These are phyloP conservation scores for Wickerhamiella siamensis DNA, from an alignment of 805 yeast species.

Conservation along the genomic window DNA sequence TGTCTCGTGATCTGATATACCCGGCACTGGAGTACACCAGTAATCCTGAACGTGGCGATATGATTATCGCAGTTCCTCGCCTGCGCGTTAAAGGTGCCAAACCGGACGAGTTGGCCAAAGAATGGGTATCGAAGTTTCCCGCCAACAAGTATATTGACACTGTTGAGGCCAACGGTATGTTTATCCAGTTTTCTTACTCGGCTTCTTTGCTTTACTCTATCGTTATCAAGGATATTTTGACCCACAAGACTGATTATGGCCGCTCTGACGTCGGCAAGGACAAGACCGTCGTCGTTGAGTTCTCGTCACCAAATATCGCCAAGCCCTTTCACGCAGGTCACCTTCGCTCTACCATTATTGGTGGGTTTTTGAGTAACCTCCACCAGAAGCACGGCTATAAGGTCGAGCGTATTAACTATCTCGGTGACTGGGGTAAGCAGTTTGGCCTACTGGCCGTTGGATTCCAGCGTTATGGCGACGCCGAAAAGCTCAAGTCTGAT, in stretches of 20 bases:
- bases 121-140: conserved; percentile 70
- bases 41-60: conserved; percentile 81
- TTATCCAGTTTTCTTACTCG: conserved; percentile 76
- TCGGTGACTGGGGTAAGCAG: conserved; percentile 99
- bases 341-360: conserved; percentile 92
- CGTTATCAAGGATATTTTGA: conserved; percentile 56
- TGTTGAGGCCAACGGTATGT: conserved; percentile 77
- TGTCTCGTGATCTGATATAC: conserved; percentile 52
- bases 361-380: conserved; percentile 83
- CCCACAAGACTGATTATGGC: conserved; percentile 51
- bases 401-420: conserved; percentile 82
- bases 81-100: conserved; percentile 68
- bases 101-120: conserved; percentile 55
- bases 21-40: conserved; percentile 81
- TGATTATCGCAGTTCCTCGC: conserved; percentile 84
- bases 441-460: conserved; percentile 94
- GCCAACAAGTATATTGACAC: conserved; percentile 38
- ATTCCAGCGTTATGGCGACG: conserved; percentile 70
- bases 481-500: conserved; percentile 50
- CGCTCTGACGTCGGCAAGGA: conserved; percentile 55
- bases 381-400: conserved; percentile 86
- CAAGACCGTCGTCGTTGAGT: conserved; percentile 68
- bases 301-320: conserved; percentile 96
- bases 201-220: conserved; percentile 50
- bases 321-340: conserved; percentile 99